Conservation (phyloP, 805 yeast species). For the Ogataea haglerorum region DNA sequence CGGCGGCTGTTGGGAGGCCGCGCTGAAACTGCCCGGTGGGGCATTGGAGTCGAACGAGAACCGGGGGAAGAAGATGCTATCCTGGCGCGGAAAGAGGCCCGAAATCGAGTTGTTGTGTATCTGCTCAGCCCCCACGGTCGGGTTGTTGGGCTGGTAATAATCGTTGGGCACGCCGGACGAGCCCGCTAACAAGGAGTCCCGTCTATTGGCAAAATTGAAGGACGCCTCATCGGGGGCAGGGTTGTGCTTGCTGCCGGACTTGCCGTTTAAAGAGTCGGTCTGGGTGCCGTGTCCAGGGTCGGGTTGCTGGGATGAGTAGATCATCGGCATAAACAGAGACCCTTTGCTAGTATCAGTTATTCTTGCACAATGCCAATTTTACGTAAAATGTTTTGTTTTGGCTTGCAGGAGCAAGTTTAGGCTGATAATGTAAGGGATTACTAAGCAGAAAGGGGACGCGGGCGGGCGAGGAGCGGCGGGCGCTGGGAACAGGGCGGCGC, state of each 20-base stretch:
- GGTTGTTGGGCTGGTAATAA: constrained; percentile 8
- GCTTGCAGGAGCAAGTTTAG: constrained; percentile 9
- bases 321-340: constrained; percentile 18
- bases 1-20: constrained; percentile 12
- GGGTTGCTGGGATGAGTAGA: constrained; percentile 25
- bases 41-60: constrained; percentile 27
- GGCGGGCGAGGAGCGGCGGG: neutral
- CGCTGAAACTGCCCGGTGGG: constrained; percentile 20
- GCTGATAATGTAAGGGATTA: neutral
- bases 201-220: constrained; percentile 25
- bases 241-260: constrained; percentile 17
- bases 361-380: constrained; percentile 1
- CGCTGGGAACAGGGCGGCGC: neutral
- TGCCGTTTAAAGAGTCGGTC: constrained; percentile 16
- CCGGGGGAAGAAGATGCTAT: constrained; percentile 29
- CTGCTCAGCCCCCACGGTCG: constrained; percentile 8
- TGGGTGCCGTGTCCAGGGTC: constrained; percentile 21
- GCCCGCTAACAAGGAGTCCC: constrained; percentile 26
- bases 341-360: neutral
- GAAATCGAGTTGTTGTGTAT: constrained; percentile 19
- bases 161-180: constrained; percentile 16
- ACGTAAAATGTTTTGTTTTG: constrained; percentile 3
- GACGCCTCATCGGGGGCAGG: constrained; percentile 27
- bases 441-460: neutral
- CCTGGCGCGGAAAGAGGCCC: constrained; percentile 27